A percentile compares a stretch with the other conserved stretches of the same genome.
phyloP scores from a whole-genome alignment of 331 rosid genomes.

The Dryas integrifolia region DNA sequence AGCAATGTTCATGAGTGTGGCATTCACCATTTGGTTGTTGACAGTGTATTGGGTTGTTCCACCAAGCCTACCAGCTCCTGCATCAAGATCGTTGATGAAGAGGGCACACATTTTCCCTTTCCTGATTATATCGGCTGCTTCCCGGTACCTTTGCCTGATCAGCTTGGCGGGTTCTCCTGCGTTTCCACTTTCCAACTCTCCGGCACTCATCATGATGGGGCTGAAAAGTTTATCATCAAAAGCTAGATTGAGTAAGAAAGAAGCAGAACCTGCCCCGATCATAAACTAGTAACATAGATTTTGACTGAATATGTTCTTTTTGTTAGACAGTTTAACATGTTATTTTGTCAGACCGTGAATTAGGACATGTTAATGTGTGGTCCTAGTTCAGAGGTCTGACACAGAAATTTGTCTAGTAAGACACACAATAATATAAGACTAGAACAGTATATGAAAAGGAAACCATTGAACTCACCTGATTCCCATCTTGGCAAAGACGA shows the following conservation, averaged over 20 bases:
- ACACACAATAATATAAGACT: neutral
- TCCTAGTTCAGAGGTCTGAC: too few species aligned
- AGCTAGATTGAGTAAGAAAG: slow-evolving; percentile 7
- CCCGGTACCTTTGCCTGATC: slow-evolving; percentile 91
- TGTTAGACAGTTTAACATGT: neutral
- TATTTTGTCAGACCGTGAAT: neutral
- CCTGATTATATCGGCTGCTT: slow-evolving; percentile 79
- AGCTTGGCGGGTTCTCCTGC: slow-evolving; percentile 98
- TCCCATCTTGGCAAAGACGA: slow-evolving; percentile 97
- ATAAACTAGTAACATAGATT: neutral
- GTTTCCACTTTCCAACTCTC: slow-evolving; percentile 95
- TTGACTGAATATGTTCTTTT: neutral
- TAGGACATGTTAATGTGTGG: too few species aligned
- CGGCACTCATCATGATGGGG: slow-evolving; percentile 99
- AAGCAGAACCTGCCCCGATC: neutral
- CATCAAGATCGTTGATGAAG: slow-evolving; percentile 95
- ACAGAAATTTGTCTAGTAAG: neutral
- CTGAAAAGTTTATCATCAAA: slow-evolving; percentile 33
- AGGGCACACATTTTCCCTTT: slow-evolving; percentile 92
- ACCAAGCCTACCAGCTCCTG: slow-evolving; percentile 94
- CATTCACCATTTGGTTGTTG: slow-evolving; percentile 99
- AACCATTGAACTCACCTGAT: slow-evolving; percentile 54
- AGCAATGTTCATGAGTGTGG: slow-evolving; percentile 98
- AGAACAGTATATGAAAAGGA: neutral
- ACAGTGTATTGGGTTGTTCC: slow-evolving; percentile 98